Evolutionary conservation across 1,284 basidiomycete genomes (phyloP), one percentile per base, ranked within the genome.

Genomic region (Fomitopsis pinicola): DNA sequence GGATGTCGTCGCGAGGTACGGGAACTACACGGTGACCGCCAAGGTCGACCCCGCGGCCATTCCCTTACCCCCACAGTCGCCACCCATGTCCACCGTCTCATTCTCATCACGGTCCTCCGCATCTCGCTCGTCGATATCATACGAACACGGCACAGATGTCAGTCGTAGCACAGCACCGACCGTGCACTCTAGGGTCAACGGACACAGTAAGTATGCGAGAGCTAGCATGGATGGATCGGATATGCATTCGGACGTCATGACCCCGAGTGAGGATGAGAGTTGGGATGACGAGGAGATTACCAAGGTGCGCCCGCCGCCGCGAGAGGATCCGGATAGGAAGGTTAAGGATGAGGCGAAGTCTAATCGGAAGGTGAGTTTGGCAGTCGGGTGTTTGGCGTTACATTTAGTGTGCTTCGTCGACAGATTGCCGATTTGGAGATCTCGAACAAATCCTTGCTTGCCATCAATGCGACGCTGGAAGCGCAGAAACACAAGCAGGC

Each of bases 351-450:
- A 84, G 66, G 89, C 90, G 19, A 92, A 91, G 76, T 88, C 89
- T 19, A 86, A 88, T 73, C 83, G 89, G 62, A 92, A 92, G 85
- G 89, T 91, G 64, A 52, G 71, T 67, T 17, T 15, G 5, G 2
- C 12, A 17, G 35, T 45, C 22, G 50, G 56, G 40, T 42, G 22
- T 30, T 36, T 40, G 58, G 52, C 61, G 56, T 33, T 59, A 14
- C 45, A 50, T 17, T 46, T 38, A 38, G 42, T 35, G 44, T 35
- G 56, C 46, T 52, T 33, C 54, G 30, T 61, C 17, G 28, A 22
- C 65, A 93, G 91, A 93, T 93, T 63, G 90, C 87, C 15, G 91
- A 93, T 74, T 77, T 93, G 19, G 89, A 93, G 74, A 93, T 93
- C 67, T 89, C 89, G 10, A 93, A 91, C 71, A 82, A 83, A 44